phyloP scores from a whole-genome alignment of 2,329 filamentous ascomycete genomes.

The Clonostachys sp. region DNA sequence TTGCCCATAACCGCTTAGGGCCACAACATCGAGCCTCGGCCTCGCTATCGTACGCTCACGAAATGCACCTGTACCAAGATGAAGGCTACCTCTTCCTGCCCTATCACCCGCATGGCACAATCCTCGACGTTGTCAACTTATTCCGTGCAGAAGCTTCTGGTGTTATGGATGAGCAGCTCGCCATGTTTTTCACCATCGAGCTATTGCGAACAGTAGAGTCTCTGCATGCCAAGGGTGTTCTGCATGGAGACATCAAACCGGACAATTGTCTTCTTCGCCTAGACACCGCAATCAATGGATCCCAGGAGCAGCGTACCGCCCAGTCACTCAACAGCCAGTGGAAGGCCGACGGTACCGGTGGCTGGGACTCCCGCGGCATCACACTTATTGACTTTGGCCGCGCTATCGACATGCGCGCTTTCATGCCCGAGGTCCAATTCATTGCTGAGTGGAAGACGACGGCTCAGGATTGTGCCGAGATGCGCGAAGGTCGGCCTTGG shows the following conservation, averaged over 20 bases:
- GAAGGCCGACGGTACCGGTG: slow-evolving; percentile 65
- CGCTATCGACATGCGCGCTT: slow-evolving; percentile 87
- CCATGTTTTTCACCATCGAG: slow-evolving; percentile 95
- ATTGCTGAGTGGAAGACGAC: slow-evolving; percentile 93
- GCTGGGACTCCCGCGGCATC: slow-evolving; percentile 78
- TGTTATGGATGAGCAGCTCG: slow-evolving; percentile 83
- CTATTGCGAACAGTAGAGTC: slow-evolving; percentile 86
- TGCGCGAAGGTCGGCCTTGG: slow-evolving; percentile 91
- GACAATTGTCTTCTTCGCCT: slow-evolving; percentile 94
- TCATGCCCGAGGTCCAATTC: slow-evolving; percentile 70
- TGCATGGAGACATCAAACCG: slow-evolving; percentile 92
- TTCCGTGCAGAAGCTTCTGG: slow-evolving; percentile 67
- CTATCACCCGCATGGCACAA: slow-evolving; percentile 81
- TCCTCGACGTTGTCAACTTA: slow-evolving; percentile 91
- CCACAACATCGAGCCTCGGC: slow-evolving; percentile 66
- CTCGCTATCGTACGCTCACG: slow-evolving; percentile 78
- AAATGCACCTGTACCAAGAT: slow-evolving; percentile 86
- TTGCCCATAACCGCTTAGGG: slow-evolving; percentile 72
- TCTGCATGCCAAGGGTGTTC: slow-evolving; percentile 71
- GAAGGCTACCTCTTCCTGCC: slow-evolving; percentile 88
- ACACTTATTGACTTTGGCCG: slow-evolving; percentile 92
- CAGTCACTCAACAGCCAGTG: slow-evolving; percentile 59
- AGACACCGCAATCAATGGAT: slow-evolving; percentile 38
- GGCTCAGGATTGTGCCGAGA: slow-evolving; percentile 87
- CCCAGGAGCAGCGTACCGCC: slow-evolving; percentile 7